phyloP scores from a whole-genome alignment of 306 rosid genomes.

The Quercus ilex region DNA sequence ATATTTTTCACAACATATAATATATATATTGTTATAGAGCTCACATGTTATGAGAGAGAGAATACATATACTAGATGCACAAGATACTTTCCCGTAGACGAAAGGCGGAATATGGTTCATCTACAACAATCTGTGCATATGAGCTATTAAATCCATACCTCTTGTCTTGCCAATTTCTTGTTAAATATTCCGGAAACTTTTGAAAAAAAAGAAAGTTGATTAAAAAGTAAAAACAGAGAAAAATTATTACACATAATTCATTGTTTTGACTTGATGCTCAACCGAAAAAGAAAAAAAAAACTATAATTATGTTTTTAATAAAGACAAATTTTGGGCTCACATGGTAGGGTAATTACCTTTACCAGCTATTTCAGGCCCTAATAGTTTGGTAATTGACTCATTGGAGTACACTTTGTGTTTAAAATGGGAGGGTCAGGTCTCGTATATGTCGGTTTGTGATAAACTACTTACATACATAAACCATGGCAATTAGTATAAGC shows the following conservation, averaged over 20 bases:
- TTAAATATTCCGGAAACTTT: background rate
- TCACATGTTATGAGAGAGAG: no score
- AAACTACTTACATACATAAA: background rate
- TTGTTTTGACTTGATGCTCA: constrained; percentile 39
- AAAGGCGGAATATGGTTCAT: no score
- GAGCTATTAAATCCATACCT: no score
- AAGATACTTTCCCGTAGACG: no score
- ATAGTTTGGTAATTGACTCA: no score
- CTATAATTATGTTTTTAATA: constrained; percentile 21
- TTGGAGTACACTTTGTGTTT: no score
- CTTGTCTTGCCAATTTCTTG: background rate
- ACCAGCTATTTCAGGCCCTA: no score
- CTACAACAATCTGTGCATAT: no score
- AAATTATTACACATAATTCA: constrained; percentile 26
- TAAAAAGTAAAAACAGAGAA: constrained; percentile 16
- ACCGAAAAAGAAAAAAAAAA: background rate
- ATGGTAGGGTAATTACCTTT: constrained; percentile 14
- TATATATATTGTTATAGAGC: no score
- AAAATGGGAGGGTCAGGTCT: background rate
- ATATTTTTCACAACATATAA: no score
- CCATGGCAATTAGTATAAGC: no score
- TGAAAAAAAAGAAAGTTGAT: constrained; percentile 7
- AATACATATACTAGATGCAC: no score
- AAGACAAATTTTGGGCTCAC: constrained; percentile 16
- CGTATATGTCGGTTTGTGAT: background rate